Base-by-base conservation (phyloP, 2,329 filamentous ascomycete species). In the Curvularia spicifera region DNA sequence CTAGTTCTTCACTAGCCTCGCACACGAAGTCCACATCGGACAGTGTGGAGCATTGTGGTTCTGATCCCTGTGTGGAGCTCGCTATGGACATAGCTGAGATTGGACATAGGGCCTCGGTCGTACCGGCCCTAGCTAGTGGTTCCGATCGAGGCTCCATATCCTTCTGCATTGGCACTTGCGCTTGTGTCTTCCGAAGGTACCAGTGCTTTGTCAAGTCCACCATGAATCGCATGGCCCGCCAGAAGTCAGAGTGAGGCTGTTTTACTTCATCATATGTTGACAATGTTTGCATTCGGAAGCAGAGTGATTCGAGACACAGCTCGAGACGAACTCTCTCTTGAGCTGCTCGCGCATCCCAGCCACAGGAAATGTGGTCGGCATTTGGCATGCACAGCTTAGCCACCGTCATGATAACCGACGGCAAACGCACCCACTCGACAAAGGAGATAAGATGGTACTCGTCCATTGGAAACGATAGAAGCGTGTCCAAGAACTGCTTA, bases 391-490 rank as follows among this genome's bases (percentile, higher is more conserved):
- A 75, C 7, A 75, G 53, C n/a, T 61, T 61, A 2, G 73, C 58
- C 5, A 72, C 55, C 0, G 65, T 71, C 57, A 73, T 71, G 20
- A 75, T 65, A 7, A 71, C 71, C 15, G 61, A 52, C 5, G 74
- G 74, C 7, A 76, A 55, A 12, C 68, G 68, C 65, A 71, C 71
- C 73, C 73, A 76, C 39, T 75, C 73, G 7, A 68, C 59, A 31
- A 75, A 75, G 3, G 73, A 70, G 12, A 76, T 57, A 1, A 72
- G 56, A 49, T 73, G 63, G 47, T 75, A 75, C 4, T 73, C 65
- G 0, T 66, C 91, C n/a, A 89, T 92, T 4, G 87, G 84, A 22
- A 93, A 83, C 24, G 83, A 84, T 4, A 94, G 82, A 29, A 95
- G 85, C 60, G 87, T 80, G 74, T 91, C 87, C 35, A 94, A 86